A percentile compares a stretch with the other conserved stretches of the same genome.
Conservation (phyloP, 768 basidiomycete species). For the Coprinopsis marcescibilis region DNA sequence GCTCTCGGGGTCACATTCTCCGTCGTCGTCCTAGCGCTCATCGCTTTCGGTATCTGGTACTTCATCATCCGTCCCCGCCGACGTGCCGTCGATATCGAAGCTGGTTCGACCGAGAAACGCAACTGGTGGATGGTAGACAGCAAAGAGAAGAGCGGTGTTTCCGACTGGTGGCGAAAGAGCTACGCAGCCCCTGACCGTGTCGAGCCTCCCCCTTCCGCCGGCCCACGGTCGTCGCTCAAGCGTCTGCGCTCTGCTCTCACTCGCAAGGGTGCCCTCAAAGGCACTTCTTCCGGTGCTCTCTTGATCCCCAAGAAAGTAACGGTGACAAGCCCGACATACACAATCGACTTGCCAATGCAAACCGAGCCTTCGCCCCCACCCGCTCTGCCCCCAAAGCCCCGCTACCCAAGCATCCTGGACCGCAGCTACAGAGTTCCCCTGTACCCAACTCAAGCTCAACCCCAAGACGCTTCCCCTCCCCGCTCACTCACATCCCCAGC, state of each 20-base stretch:
- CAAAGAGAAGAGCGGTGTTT: constrained; percentile 13
- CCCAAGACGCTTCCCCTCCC: constrained; percentile 12
- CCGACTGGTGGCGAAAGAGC: constrained; percentile 22
- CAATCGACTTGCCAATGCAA: constrained; percentile 25
- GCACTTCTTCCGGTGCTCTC: too few relatives aligned
- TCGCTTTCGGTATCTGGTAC: constrained; percentile 14
- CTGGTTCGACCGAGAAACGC: constrained; percentile 18
- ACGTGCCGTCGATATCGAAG: constrained; percentile 20
- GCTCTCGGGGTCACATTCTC: constrained; percentile 19
- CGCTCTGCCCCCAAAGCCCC: too few relatives aligned
- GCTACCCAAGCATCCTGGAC: constrained; percentile 32
- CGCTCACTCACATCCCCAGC: constrained; percentile 12
- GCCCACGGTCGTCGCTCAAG: constrained; percentile 12
- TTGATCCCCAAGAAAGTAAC: background rate
- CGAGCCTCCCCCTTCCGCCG: constrained; percentile 15
- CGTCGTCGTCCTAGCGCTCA: constrained; percentile 15
- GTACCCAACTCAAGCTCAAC: constrained; percentile 17
- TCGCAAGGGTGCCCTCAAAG: constrained; percentile 15
- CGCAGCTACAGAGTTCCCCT: constrained; percentile 22
- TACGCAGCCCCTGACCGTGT: constrained; percentile 12
- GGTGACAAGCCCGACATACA: constrained; percentile 17
- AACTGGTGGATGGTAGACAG: constrained; percentile 22
- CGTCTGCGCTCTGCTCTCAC: constrained; percentile 21
- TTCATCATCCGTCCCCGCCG: constrained; percentile 20
- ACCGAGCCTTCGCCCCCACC: constrained; percentile 20